Conservation (phyloP, 306 rosid genomes). For the Fragaria iinumae region DNA sequence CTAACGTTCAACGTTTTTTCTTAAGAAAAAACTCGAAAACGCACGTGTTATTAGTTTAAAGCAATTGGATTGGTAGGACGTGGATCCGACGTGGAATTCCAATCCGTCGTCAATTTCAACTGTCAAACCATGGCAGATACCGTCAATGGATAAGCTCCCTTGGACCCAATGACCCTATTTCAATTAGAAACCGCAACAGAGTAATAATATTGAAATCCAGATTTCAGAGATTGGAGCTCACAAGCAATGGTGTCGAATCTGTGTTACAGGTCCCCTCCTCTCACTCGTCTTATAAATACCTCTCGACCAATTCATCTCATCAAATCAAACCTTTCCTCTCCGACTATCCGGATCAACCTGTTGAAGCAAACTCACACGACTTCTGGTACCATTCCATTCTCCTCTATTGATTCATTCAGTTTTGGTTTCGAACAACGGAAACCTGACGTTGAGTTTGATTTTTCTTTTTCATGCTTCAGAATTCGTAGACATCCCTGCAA, state of each 20-base stretch:
- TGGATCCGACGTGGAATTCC: constrained; percentile 56
- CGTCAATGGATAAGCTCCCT: constrained; percentile 8
- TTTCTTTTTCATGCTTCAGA: constrained; percentile 48
- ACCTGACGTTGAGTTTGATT: constrained; percentile 24
- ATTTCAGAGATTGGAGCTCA: neutral
- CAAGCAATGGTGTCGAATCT: constrained; percentile 54
- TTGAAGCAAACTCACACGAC: neutral
- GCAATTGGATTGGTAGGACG: constrained; percentile 22
- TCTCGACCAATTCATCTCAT: constrained; percentile 6
- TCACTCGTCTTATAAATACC: constrained; percentile 60
- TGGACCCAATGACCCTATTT: neutral
- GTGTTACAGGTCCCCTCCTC: constrained; percentile 11
- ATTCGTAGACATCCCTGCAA: constrained; percentile 26
- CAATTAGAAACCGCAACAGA: neutral
- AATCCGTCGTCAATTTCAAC: constrained; percentile 23
- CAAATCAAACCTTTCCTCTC: constrained; percentile 14
- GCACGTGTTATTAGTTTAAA: neutral
- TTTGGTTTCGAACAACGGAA: neutral
- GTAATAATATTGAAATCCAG: neutral
- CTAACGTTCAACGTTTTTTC: no score
- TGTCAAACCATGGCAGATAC: neutral
- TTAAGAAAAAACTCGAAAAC: neutral
- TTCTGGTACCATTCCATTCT: constrained; percentile 49
- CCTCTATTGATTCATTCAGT: neutral
- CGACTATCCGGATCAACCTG: neutral